Base-by-base conservation (phyloP, 1,284 basidiomycete genomes). In the Sphaerobolus stellatus region DNA sequence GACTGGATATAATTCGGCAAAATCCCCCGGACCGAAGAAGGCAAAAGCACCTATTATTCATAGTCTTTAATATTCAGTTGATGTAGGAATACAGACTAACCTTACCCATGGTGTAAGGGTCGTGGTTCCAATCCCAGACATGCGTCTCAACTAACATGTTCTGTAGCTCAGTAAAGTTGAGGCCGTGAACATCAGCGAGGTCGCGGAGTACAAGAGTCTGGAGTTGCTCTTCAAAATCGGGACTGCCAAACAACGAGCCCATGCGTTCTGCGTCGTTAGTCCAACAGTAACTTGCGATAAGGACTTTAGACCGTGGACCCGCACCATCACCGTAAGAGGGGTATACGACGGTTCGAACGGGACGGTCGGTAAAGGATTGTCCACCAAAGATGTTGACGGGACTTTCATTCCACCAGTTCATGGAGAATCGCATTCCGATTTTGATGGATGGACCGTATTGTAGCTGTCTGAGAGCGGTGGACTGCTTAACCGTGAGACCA, bases 271-370 rank as follows among this genome's bases (percentile, higher is more conserved):
- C 50, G 29, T 56, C 54, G n/a, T 53, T 24, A 13, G 54, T 54
- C 54, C 54, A 56, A 33, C 51, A 38, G 28, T 56, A 56, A 22
- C 54, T 56, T 18, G 51, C 54, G 20, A 56, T 54, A 18, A 56
- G 51, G 9, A 34, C 22, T 16, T 14, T 27, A 16, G 47, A 13
- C 16, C 22, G 28, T 13, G 18, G 16, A 6, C 20, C 27, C 27
- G 43, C 36, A 13, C 16, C 51, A 4, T 22, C 18, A 20, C 20
- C 20, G 38, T 25, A 54, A 11, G 52, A 54, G 4, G 54, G 54
- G 28, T 56, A 56, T n/a, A 56, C 54, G 25, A 54, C 27, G 14
- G 51, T 54, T 27, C 54, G 52, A n/a, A 54, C 9, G 40, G 54
- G 54, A 9, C 29, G 16, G 31, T 56, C 54, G 13, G 54, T 54